Evolutionary conservation across 1,284 basidiomycete species (phyloP), one percentile per base, ranked within the genome.

Genomic region (Cryptococcus sp.): DNA sequence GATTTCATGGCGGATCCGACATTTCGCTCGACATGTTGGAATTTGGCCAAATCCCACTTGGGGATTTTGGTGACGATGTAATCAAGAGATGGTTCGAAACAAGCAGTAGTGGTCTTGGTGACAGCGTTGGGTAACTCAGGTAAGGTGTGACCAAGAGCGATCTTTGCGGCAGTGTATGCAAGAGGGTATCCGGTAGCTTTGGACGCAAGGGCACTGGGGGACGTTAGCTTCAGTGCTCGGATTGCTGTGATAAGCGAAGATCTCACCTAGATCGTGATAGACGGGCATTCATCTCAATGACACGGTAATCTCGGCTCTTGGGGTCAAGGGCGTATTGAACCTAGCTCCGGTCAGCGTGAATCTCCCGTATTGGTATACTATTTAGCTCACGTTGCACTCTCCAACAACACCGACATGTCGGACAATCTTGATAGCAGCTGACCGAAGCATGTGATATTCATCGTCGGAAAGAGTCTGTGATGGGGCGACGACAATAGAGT

Each of bases 21-120:
- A 72, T 93, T 87, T 58, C 95, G 88, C 75, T 96, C 88, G 58
- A 99, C 96, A 70, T 83, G 80, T 72, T 97, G 93, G 83, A 99
- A 98, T 80, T 99, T 99, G 65, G 93, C 92, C 59, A 99, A 81
- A 79, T 99, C 96, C 94, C 96, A 98, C 79, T 98, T 98, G 65
- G 96, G 96, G 66, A 99, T 98, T 81, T 99, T 98, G 57, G 93
- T 98, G 62, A 99, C 95, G 71, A 98, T 96, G 79, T 99, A 99
- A 79, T 99, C 96, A 51, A 99, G 83, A 11, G 93, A 94, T n/a
- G 96, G 95, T 76, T 99, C 96, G 78, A 98, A 99, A 79, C 96
- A 98, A 2, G 96, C 96, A 5, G 95, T 98, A 4, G 96, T 99
- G 13, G 92, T 95, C 81, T 98, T 99, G 53, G 96, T 99, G 58